Percentiles rank a stretch among this genome's conserved stretches.
These are phyloP conservation scores for Apophysomyces sp. DNA, from an alignment of 371 early-diverging fungal species.

Conservation along the genomic window DNA sequence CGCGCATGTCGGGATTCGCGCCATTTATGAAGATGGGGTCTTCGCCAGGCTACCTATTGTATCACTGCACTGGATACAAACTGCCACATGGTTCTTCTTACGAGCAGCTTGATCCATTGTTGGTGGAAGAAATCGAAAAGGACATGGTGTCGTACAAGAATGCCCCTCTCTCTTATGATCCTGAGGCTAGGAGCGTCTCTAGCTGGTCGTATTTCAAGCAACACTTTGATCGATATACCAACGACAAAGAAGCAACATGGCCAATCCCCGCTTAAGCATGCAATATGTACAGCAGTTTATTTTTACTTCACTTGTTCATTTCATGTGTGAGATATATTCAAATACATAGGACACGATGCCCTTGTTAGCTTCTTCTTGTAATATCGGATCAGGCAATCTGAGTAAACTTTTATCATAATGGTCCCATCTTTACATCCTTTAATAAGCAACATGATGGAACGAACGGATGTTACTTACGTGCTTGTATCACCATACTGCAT, in stretches of 20 bases:
- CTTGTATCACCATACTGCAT: constrained; percentile 77
- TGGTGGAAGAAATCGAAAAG: constrained; percentile 20
- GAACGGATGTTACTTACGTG: constrained; percentile 33
- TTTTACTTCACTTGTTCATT: constrained; percentile 17
- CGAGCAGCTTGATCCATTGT: constrained; percentile 18
- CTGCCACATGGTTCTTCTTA: constrained; percentile 24
- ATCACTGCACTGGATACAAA: constrained; percentile 36
- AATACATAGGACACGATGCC: constrained; percentile 86
- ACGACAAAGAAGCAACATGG: constrained; percentile 20
- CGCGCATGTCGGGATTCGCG: constrained; percentile 25
- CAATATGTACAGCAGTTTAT: neutral
- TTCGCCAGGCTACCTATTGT: constrained; percentile 27
- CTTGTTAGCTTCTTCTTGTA: constrained; percentile 72
- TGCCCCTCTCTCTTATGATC: constrained; percentile 25
- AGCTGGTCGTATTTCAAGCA: constrained; percentile 40
- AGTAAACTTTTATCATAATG: constrained; percentile 76
- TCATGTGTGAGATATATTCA: constrained; percentile 82
- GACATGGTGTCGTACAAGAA: constrained; percentile 14
- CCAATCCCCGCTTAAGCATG: constrained; percentile 10
- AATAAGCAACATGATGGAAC: neutral
- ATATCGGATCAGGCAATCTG: constrained; percentile 71
- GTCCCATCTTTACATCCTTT: constrained; percentile 71
- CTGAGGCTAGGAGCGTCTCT: constrained; percentile 19
- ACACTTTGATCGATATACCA: constrained; percentile 27
- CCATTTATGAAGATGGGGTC: constrained; percentile 45